Evolutionary conservation across 176 grass and related monocot species (phyloP), one percentile per base, ranked within the genome.

Genomic region (Oryza nivara): DNA sequence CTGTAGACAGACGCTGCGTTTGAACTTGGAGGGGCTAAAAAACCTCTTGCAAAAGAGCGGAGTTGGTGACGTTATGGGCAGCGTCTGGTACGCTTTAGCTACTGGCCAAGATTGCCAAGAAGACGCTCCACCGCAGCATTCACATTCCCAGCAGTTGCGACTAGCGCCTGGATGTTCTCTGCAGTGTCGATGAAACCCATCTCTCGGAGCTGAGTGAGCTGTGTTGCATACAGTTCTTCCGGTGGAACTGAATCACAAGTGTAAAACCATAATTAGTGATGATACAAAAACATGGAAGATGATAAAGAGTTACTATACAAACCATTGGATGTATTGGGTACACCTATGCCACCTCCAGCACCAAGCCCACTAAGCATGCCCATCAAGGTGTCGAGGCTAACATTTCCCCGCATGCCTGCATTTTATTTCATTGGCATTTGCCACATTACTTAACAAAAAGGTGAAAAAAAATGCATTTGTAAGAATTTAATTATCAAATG

Each of bases 311-410:
- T 26, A 26, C 26, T 60, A 83, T 54, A 84, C 79, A 72, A n/a
- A 99, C 97, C 93, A 88, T 86, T 99, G 68, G 97, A 89, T 46
- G 67, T 54, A 88, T 84, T 88, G 64, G 91, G 90, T 82, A 73
- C 74, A 79, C 93, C 82, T 66, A 94, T 64, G 73, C 93, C 89
- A 56, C 90, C 91, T 74, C 93, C 93, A 72, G 88, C 83, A 63
- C 96, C 93, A 90, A 99, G 92, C 79, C 93, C 97, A 12, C 93
- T 89, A 74, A 99, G 92, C 89, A 99, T 95, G 86, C 88, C 86
- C 97, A 95, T 94, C 78, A 99, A 83, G 77, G 88, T 83, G 67
- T 99, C 97, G 60, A 99, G 70, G 19, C 84, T 85, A 38, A 83
- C 83, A 65, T 87, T 94, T 74, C 77, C 87, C 15, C 10, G 75